Evolutionary conservation across 352 stramenopile species (phyloP).

Genomic region (Globisporangium ultimum): DNA sequence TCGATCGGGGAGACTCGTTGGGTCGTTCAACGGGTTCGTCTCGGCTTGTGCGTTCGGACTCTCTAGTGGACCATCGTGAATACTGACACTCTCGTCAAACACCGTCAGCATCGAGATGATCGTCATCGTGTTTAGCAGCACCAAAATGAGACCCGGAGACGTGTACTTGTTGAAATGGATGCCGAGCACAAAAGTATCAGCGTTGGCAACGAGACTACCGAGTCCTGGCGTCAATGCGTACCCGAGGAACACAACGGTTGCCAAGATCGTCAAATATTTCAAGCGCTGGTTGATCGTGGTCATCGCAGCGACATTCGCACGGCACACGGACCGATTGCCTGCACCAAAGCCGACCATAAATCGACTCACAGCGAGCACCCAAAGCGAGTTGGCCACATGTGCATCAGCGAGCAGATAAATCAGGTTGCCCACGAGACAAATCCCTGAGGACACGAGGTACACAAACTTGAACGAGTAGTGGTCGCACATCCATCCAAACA

Average conservation of each 20-base stretch:
- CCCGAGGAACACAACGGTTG: conserved; percentile 71
- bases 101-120: conserved; percentile 61
- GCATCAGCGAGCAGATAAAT: conserved; percentile 69
- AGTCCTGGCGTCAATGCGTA: conserved; percentile 74
- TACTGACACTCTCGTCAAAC: conserved; percentile 50
- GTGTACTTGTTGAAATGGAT: conserved; percentile 81
- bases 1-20: conserved; percentile 52
- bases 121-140: conserved; percentile 57
- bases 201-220: conserved; percentile 58
- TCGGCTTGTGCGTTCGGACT: conserved; percentile 29
- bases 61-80: conserved; percentile 58
- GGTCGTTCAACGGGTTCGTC: conserved; percentile 47
- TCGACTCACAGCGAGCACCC: conserved; percentile 47
- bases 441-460: conserved; percentile 72
- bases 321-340: conserved; percentile 75
- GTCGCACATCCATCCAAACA: conserved; percentile 86
- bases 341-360: conserved; percentile 80
- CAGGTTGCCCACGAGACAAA: conserved; percentile 73
- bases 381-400: conserved; percentile 52
- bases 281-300: conserved; percentile 71
- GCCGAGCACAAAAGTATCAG: conserved; percentile 51
- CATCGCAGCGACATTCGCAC: conserved; percentile 66
- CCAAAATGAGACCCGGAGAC: conserved; percentile 29
- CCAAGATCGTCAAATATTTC: conserved; percentile 71
- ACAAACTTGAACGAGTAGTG: conserved; percentile 78